phyloP scores from a whole-genome alignment of 2,329 filamentous ascomycete genomes.

The Botrytis porri region DNA sequence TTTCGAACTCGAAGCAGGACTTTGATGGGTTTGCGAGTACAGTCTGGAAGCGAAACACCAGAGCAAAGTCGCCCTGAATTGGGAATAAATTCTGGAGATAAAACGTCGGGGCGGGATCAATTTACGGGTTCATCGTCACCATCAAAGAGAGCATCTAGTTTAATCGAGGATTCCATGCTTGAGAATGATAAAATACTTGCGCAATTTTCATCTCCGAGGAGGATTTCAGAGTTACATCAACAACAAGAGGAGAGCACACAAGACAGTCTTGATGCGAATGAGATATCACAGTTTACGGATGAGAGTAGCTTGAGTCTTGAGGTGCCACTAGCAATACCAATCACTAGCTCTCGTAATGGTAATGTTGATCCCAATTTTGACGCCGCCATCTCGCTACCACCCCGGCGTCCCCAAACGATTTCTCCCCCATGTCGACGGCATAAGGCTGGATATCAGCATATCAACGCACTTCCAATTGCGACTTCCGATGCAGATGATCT shows the following conservation, averaged over 20 bases:
- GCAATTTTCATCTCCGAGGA: conserved; percentile 48
- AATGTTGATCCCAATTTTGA: neutral
- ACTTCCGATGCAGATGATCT: neutral
- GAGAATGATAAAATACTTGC: conserved; percentile 38
- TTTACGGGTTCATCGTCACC: neutral
- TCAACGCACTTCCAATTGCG: neutral
- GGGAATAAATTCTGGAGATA: neutral
- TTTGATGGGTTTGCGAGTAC: neutral
- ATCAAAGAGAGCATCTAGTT: conserved; percentile 48
- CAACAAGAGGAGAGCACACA: conserved; percentile 38
- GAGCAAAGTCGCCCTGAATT: neutral
- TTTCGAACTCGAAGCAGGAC: conserved; percentile 24
- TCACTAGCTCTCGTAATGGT: neutral
- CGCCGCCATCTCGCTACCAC: neutral
- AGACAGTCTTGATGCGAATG: conserved; percentile 26
- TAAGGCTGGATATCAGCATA: neutral
- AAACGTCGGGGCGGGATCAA: neutral
- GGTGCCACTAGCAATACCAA: neutral
- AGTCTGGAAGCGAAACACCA: neutral
- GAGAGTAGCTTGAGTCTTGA: conserved; percentile 11
- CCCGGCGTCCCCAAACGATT: neutral
- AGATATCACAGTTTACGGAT: conserved; percentile 1
- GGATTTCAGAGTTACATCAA: conserved; percentile 50
- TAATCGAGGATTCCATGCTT: conserved; percentile 55
- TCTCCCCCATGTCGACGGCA: neutral